phyloP scores from a whole-genome alignment of 2,329 filamentous ascomycete species.

The Alternaria burnsii region DNA sequence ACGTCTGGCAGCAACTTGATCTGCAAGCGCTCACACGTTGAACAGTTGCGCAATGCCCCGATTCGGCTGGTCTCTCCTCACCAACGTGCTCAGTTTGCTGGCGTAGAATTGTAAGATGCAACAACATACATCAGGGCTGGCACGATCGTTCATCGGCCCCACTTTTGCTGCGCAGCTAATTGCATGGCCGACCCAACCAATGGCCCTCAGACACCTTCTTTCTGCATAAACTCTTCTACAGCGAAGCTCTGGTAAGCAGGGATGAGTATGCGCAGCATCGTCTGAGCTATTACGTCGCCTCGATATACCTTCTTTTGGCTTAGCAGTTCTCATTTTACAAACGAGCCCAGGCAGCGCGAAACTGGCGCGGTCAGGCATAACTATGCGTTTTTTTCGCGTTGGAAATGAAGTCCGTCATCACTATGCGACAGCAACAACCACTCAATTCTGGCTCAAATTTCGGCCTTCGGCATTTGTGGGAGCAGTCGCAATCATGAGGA shows the following conservation, averaged over 20 bases:
- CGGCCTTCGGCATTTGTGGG: too few species aligned
- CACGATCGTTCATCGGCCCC: not conserved
- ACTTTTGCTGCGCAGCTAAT: slow-evolving; percentile 2
- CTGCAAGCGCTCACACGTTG: not conserved
- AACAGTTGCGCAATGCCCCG: not conserved
- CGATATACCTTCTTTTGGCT: not conserved
- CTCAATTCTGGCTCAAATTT: too few species aligned
- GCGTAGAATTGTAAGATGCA: not conserved
- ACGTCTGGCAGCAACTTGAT: not conserved
- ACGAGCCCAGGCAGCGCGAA: not conserved
- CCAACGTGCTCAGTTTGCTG: not conserved
- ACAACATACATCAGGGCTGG: not conserved
- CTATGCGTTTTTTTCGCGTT: not conserved
- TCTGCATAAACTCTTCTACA: not conserved
- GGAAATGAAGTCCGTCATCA: not conserved
- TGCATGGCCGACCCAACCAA: not conserved
- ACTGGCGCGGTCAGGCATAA: not conserved
- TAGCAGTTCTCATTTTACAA: slow-evolving; percentile 5
- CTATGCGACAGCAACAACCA: not conserved
- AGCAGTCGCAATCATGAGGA: not conserved
- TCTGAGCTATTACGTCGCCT: slow-evolving; percentile 9
- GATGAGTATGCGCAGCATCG: not conserved
- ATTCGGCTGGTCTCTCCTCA: not conserved
- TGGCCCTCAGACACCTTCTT: not conserved
- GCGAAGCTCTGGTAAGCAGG: not conserved